Percentiles rank a stretch among this genome's conserved stretches.
These are phyloP conservation scores for Penicillium olsonii DNA, from an alignment of 2,329 filamentous ascomycete species.

Conservation along the genomic window DNA sequence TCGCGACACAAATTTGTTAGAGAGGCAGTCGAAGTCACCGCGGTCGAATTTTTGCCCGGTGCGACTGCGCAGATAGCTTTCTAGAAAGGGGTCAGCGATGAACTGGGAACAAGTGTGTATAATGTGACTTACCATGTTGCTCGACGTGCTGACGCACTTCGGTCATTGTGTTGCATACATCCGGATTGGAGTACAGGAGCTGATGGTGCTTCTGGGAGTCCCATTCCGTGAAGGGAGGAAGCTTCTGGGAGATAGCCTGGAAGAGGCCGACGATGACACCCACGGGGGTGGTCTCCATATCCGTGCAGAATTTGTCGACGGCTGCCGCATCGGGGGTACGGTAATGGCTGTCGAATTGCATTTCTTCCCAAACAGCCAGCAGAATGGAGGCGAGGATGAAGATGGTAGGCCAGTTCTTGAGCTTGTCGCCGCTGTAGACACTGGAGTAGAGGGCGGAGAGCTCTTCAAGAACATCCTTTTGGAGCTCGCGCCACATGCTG, in stretches of 20 bases:
- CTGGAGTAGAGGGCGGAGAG: slow-evolving; percentile 92
- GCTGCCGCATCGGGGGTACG: slow-evolving; percentile 79
- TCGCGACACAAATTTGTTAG: slow-evolving; percentile 96
- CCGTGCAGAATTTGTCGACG: slow-evolving; percentile 90
- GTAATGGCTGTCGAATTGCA: slow-evolving; percentile 98
- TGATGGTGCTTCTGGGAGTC: slow-evolving; percentile 89
- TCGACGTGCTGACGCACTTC: slow-evolving; percentile 90
- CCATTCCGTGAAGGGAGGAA: slow-evolving; percentile 91
- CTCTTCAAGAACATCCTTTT: slow-evolving; percentile 94
- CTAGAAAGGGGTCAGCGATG: slow-evolving; percentile 57
- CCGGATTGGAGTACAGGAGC: slow-evolving; percentile 83
- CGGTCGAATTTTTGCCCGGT: slow-evolving; percentile 81
- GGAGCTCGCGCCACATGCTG: slow-evolving; percentile 96
- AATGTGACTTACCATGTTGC: slow-evolving; percentile 75
- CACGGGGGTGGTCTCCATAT: slow-evolving; percentile 95
- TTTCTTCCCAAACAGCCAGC: slow-evolving; percentile 94
- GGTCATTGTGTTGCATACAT: slow-evolving; percentile 93
- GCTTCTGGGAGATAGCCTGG: slow-evolving; percentile 96
- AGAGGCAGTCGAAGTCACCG: slow-evolving; percentile 89
- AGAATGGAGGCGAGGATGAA: slow-evolving; percentile 96
- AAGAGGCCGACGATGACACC: slow-evolving; percentile 96
- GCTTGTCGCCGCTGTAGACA: slow-evolving; percentile 93
- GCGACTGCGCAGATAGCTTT: slow-evolving; percentile 81
- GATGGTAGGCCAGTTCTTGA: slow-evolving; percentile 99
- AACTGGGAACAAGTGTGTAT: neutral